Percentiles rank a stretch among this genome's conserved stretches.
Conservation (phyloP, 441 rosid genomes). For the Gossypium davidsonii region DNA sequence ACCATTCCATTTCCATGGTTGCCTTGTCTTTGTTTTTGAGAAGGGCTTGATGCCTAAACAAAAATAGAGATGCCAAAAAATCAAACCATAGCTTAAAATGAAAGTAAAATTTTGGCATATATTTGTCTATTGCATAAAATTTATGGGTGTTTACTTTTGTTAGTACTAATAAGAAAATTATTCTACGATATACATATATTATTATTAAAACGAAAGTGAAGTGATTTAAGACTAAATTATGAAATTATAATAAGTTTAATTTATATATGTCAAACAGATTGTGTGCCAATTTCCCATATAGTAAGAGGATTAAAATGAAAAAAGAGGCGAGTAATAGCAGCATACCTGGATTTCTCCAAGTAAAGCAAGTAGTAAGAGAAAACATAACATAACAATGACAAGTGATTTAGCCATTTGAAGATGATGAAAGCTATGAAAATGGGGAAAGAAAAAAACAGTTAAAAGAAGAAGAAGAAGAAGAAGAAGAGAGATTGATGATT, state of each 20-base stretch:
- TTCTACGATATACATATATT: too few relatives aligned
- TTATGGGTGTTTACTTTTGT: too few relatives aligned
- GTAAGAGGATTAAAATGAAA: not conserved
- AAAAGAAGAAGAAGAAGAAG: too few relatives aligned
- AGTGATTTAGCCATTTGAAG: slow-evolving; percentile 7
- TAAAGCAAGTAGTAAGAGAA: slow-evolving; percentile 11
- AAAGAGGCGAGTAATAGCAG: not conserved
- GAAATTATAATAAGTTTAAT: not conserved
- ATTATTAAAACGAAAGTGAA: too few relatives aligned
- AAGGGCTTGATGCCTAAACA: not conserved
- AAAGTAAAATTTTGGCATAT: not conserved
- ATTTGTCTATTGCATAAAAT: too few relatives aligned
- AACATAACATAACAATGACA: not conserved
- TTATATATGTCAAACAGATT: not conserved
- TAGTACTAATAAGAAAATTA: too few relatives aligned
- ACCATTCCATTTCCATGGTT: not conserved
- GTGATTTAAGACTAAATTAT: not conserved
- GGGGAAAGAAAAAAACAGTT: not conserved
- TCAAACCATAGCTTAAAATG: not conserved
- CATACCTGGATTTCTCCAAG: slow-evolving; percentile 13
- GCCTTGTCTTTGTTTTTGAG: slow-evolving; percentile 9
- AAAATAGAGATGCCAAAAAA: not conserved
- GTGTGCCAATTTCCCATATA: not conserved
- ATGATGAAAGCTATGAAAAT: not conserved
- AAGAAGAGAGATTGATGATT: not conserved